These are phyloP conservation scores for Kodamaea arcana DNA, from an alignment of 1,139 yeast species.

Conservation along the genomic window DNA sequence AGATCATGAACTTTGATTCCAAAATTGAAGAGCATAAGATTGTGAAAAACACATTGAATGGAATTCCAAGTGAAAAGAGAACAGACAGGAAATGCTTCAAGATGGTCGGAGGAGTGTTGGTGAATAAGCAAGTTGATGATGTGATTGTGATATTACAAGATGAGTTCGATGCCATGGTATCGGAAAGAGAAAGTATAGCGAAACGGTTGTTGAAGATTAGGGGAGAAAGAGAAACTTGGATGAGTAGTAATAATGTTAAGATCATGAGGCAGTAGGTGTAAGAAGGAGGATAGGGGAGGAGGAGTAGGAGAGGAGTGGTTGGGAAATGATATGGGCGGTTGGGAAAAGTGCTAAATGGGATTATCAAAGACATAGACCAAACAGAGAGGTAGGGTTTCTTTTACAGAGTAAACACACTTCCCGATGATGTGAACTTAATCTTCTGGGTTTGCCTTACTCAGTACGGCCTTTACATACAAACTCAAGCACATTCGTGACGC, in stretches of 20 bases:
- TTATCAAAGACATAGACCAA: neutral
- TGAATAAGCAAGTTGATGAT: slow-evolving; percentile 75
- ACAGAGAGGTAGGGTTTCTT: too few species aligned
- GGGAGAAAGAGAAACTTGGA: slow-evolving; percentile 65
- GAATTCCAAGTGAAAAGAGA: slow-evolving; percentile 46
- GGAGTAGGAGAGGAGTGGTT: too few species aligned
- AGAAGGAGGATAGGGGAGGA: too few species aligned
- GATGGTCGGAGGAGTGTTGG: slow-evolving; percentile 91
- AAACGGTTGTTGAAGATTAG: slow-evolving; percentile 44
- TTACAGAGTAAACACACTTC: too few species aligned
- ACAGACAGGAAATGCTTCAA: slow-evolving; percentile 74
- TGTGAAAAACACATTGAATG: slow-evolving; percentile 46
- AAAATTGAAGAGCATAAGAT: slow-evolving; percentile 41
- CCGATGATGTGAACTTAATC: too few species aligned
- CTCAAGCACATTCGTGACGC: too few species aligned
- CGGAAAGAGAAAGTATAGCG: slow-evolving; percentile 42
- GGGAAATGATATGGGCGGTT: too few species aligned
- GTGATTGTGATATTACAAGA: slow-evolving; percentile 64
- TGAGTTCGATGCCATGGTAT: slow-evolving; percentile 40
- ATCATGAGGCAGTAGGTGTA: slow-evolving; percentile 37
- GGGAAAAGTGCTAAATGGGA: too few species aligned
- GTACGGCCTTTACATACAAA: too few species aligned
- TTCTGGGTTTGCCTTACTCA: too few species aligned
- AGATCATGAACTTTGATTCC: slow-evolving; percentile 46
- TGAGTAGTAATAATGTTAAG: slow-evolving; percentile 60